These are phyloP conservation scores for Ochromonas danica DNA, from an alignment of 108 stramenopile species.

Conservation along the genomic window DNA sequence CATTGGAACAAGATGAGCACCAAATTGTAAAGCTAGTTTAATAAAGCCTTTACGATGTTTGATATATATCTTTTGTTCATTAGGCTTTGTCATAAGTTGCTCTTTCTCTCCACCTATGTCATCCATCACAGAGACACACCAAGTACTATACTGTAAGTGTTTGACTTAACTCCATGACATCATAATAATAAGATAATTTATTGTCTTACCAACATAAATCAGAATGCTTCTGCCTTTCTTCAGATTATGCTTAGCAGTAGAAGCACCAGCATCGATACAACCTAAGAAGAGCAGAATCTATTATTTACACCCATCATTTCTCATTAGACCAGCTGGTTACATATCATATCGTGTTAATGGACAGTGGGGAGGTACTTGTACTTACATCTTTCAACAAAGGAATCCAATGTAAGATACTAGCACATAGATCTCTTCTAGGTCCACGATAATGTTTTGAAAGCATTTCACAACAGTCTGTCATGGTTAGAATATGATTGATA, in stretches of 20 bases:
- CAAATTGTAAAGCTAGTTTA: conserved; percentile 23
- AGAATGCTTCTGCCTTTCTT: conserved; percentile 21
- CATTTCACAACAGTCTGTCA: conserved; percentile 19
- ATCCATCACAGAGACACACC: not conserved
- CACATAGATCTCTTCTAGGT: conserved; percentile 8
- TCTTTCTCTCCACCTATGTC: conserved; percentile 38
- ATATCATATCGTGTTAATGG: not conserved
- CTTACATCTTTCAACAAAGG: conserved; percentile 26
- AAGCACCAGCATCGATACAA: conserved; percentile 24
- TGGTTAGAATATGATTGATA: conserved; percentile 30
- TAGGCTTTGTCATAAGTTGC: conserved; percentile 10
- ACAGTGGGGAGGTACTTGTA: not conserved
- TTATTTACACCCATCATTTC: no score
- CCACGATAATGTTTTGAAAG: conserved; percentile 19
- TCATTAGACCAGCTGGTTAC: not conserved
- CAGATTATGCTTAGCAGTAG: conserved; percentile 25
- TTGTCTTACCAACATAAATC: not conserved
- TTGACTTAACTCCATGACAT: not conserved
- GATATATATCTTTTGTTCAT: not conserved
- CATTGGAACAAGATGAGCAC: conserved; percentile 31
- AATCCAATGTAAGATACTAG: conserved; percentile 8
- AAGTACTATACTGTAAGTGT: not conserved
- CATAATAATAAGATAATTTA: not conserved
- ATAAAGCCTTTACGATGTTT: conserved; percentile 29
- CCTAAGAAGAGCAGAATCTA: conserved; percentile 24